Base-by-base conservation (phyloP, 2,329 filamentous ascomycete genomes). In the Fonsecaea erecta region DNA sequence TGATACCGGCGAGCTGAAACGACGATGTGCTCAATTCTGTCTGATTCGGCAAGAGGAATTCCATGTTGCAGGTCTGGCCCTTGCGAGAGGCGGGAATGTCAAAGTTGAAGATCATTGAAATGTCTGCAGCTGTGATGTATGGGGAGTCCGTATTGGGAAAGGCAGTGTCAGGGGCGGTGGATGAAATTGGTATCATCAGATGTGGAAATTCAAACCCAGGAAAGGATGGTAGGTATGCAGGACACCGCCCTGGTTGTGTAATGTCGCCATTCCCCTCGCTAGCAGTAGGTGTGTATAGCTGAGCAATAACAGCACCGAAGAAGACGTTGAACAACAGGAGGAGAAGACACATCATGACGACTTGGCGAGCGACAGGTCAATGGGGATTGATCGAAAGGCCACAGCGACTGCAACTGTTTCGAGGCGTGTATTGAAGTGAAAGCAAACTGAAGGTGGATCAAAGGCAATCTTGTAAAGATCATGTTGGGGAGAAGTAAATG, bases 51-150 rank as follows among this genome's bases (percentile, higher is more conserved):
- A 90, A 84, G 46, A 89, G 79, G 82, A 91, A 91, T 64, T 87
- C 77, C 3, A 90, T 78, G 58, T 80, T 83, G 77, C 88, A 91
- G 1, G 76, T 84, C 77, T 86, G 85, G 69, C 84, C 85, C 5
- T 77, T 70, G 70, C 85, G 81, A 3, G 77, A 75, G 1, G 74
- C 63, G 0, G 84, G 84, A 51, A 91, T 85, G 72, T 89, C 86
- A 76, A 91, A 91, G 79, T 90, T 89, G 83, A 88, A 90, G 71
- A 90, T 83, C 8, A 83, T 83, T 8, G 84, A 85, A n/a, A 67
- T 55, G 43, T 71, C 63, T n/a, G 48, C 59, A n/a, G 67, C 64
- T 1, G 60, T 68, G 56, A 84, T 74, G 34, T 73, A 77, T 12
- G 79, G 75, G n/a, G 82, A 83, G 30, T 88, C 77, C 0, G 80